Base-by-base conservation (phyloP, 306 rosid species). In the Begonia loranthoides region DNA sequence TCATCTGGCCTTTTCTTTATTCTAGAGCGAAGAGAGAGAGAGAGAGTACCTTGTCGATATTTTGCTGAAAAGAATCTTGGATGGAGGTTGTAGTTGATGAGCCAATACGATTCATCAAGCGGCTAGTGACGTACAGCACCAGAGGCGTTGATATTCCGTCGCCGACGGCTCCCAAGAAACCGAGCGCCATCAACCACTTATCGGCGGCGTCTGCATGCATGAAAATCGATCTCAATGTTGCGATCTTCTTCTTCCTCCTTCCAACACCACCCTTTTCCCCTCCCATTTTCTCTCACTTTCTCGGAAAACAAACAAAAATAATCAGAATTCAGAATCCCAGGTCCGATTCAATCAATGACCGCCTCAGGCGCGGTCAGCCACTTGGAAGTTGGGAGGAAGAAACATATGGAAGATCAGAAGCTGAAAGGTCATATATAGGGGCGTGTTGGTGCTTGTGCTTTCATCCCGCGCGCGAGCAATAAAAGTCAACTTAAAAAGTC, bases 181-280 rank as follows among this genome's bases (percentile, higher is more conserved):
- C 96, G 4, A 87, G 51, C 19, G 33, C 10, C 96, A 87, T 87
- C 53, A 71, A 50, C 45, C 70, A 65, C 58, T 49, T 62, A 28
- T 87, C 96, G 13, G 22, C 51, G 28, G 58, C 48, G 73, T 86
- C 95, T 13, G 93, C 93, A 52, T 86, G 93, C 82, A 72, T 74
- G 81, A 86, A 79, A 68, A 86, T 75, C 51, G 86, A 79, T 21
- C 68, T 12, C 8, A 86, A 10, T 13, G 83, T 70, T 16, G 81
- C 74, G 34, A 50, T 65, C 4, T 39, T 66, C 48, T 60, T 71
- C 66, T 49, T 74, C 57, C 54, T 39, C 10, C 21, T 50, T 11
- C 22, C 33, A 13, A 9, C 48, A 2, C 28, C 52, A 17, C 64
- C 67, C 15, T 72, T n/a, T 63, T 55, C 50, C 63, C 14, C 28